Percentiles rank a stretch among this genome's conserved stretches.
These are phyloP conservation scores for Coleophoma cylindrospora DNA, from an alignment of 2,329 filamentous ascomycete genomes.

Conservation along the genomic window DNA sequence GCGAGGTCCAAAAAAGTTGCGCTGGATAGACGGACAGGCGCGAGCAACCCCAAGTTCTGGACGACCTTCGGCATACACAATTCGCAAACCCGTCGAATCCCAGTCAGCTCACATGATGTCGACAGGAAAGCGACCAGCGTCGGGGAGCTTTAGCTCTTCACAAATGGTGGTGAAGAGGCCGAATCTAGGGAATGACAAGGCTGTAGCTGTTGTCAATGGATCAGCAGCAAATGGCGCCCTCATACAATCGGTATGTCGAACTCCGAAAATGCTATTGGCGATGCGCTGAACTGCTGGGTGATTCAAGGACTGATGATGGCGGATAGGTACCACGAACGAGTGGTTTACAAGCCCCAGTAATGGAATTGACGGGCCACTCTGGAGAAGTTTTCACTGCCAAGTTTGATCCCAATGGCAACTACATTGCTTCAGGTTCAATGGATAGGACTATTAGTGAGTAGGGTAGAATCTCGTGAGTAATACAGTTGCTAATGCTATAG, in stretches of 20 bases:
- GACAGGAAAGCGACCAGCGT: slow-evolving; percentile 86
- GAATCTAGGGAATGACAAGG: slow-evolving; percentile 52
- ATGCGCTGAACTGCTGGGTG: slow-evolving; percentile 12
- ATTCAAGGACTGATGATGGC: slow-evolving; percentile 16
- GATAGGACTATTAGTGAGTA: slow-evolving; percentile 79
- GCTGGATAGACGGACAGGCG: too few species aligned
- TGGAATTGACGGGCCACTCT: slow-evolving; percentile 80
- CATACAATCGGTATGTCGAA: slow-evolving; percentile 56
- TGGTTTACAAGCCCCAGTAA: slow-evolving; percentile 80
- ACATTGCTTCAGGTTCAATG: slow-evolving; percentile 94
- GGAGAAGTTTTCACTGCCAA: slow-evolving; percentile 88
- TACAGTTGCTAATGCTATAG: slow-evolving; percentile 11
- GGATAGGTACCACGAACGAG: slow-evolving; percentile 71
- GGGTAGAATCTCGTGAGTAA: background rate
- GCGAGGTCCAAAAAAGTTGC: background rate
- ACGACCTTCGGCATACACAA: too few species aligned
- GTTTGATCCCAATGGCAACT: slow-evolving; percentile 82
- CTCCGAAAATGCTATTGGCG: slow-evolving; percentile 2
- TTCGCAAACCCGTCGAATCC: too few species aligned
- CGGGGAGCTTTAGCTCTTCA: slow-evolving; percentile 71
- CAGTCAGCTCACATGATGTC: slow-evolving; percentile 56
- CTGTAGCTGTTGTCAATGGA: slow-evolving; percentile 52
- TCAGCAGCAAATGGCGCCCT: slow-evolving; percentile 55
- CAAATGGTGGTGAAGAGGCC: slow-evolving; percentile 88
- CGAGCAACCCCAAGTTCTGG: too few species aligned